Evolutionary conservation across 139 green algal species (phyloP).

Genomic region (Picocystis salinarum): DNA sequence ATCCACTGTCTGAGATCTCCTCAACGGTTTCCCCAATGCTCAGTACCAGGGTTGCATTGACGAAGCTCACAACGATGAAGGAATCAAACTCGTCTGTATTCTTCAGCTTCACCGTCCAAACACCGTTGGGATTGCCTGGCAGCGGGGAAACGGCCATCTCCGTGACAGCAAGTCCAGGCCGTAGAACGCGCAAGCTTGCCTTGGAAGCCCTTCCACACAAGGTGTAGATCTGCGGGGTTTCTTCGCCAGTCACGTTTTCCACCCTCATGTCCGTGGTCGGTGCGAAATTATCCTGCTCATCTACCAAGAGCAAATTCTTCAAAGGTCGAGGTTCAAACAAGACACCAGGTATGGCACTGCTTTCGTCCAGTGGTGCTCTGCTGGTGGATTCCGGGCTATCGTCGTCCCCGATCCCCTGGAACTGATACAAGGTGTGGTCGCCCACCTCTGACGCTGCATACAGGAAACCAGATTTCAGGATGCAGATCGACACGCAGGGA

Average conservation of each 20-base stretch:
- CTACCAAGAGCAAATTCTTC: conserved; percentile 71
- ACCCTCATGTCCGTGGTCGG: conserved; percentile 81
- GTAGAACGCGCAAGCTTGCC: conserved; percentile 64
- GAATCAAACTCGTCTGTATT: conserved; percentile 62
- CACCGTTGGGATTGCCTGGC: conserved; percentile 65
- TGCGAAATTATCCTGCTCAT: conserved; percentile 65
- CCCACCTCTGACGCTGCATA: conserved; percentile 89
- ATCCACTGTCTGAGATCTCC: conserved; percentile 85
- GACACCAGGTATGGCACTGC: background rate
- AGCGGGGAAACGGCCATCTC: conserved; percentile 80
- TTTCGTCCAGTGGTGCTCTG: background rate
- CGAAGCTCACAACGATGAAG: conserved; percentile 95
- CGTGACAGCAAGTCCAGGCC: conserved; percentile 69
- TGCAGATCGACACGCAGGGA: conserved; percentile 50
- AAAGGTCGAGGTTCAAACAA: conserved; percentile 68
- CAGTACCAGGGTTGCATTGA: conserved; percentile 77
- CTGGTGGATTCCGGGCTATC: conserved; percentile 45
- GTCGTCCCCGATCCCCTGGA: conserved; percentile 79
- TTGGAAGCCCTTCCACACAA: conserved; percentile 59
- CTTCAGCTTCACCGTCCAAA: conserved; percentile 63
- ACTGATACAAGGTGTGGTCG: conserved; percentile 95
- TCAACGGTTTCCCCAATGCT: conserved; percentile 51
- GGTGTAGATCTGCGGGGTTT: conserved; percentile 82
- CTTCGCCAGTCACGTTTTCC: conserved; percentile 22
- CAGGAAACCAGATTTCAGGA: conserved; percentile 89